Base-by-base conservation (phyloP, 495 filamentous ascomycete species). In the Penicillium coprophilum region DNA sequence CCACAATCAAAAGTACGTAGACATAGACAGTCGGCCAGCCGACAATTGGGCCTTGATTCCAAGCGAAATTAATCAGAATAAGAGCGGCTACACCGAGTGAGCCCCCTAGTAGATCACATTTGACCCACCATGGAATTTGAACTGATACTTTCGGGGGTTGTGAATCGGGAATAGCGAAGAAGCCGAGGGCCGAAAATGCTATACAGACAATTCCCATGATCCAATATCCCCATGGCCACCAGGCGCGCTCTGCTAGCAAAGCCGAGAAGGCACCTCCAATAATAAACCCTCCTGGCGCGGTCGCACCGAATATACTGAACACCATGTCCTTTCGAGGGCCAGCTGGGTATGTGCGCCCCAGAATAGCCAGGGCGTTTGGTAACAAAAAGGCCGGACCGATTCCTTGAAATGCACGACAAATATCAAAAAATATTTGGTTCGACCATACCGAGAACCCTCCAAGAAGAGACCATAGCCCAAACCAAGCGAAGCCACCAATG, bases 201-300 rank as follows among this genome's bases (percentile, higher is more conserved):
- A 69, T 55, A 24, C 80, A 80, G 6, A 76, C 68, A 49, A 83
- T 77, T 11, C 70, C 78, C 58, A 81, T 76, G 1, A 77, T 69
- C 80, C 79, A 89, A 60, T 80, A 88, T 0, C 75, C 71, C 85
- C 86, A 88, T 1, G 80, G 81, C 85, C 85, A 88, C 72, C 79
- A 82, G 5, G 73, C 72, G 12, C 73, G 56, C 31, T 82, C 63
- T 6, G 82, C 73, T 5, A 85, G 76, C 2, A 87, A 46, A 0
- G 71, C 64, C 0, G 76, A 71, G 53, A 86, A 80, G 1, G 79
- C 64, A 0, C 68, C 70, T 0, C 86, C 85, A 1, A 85, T 31
- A 3, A 80, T 64, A 38, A 72, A 78, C 0, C 86, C 85, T 8
- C 55, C 67, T 2, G 85, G 86, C 0, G 84, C 84, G 48, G 73